Base-by-base conservation (phyloP, 306 rosid species). In the Trifolium dubium region DNA sequence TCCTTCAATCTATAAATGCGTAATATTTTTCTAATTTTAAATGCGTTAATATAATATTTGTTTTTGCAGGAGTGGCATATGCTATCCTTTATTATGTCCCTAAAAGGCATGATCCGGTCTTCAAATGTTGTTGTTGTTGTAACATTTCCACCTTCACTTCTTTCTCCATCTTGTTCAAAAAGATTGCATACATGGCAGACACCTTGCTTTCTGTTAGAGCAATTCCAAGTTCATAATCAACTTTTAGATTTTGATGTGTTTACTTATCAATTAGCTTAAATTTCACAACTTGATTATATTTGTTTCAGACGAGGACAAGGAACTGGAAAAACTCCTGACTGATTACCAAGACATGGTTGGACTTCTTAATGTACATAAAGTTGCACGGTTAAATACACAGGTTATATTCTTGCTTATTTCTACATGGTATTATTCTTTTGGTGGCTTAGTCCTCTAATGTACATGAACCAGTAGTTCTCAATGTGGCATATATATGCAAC, bases 321-420 rank as follows among this genome's bases (percentile, higher is more conserved):
- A 93, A 82, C 73, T 93, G 73, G 87, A 86, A 41, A 89, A 82
- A 14, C 96, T 93, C 74, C 98, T 93, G 69, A 93, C 96, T 18
- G 98, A 92, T 71, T 93, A 91, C 84, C 88, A 93, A 66, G 97
- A 93, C 74, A 93, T 93, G 97, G 85, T 89, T 76, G 98, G 98
- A 67, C 88, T 91, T 69, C 81, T 93, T 58, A 91, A 80, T 75
- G 83, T 91, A 47, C 96, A 88, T 66, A 90, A 88, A 86, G 93
- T 89, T 58, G 96, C 96, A 10, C 85, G 82, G 51, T 74, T 89
- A 61, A 93, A 89, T 72, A 91, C 97, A 5, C 98, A 93, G 98
- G 98, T 89, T 77, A 10, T 71, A 40, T 17, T 32, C 64, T 18
- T 71, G 49, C 44, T 49, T 55, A 54, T 43, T 2, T 67, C 15